Evolutionary conservation across 1,139 yeast species (phyloP), one percentile per base, ranked within the genome.

Genomic region (Debaryomycetaceae sp.): DNA sequence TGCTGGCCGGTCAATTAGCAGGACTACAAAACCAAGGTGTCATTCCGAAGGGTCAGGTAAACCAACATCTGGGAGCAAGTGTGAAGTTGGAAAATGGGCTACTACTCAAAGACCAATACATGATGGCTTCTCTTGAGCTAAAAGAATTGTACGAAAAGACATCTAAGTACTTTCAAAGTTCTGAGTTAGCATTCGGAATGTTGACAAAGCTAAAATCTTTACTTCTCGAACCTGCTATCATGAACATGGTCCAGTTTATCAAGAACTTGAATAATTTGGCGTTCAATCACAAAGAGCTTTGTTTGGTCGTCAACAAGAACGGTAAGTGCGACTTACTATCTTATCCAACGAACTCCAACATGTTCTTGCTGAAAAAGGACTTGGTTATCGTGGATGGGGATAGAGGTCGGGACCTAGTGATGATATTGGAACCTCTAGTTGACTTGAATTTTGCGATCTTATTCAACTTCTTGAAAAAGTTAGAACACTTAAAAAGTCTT

Each of bases 401-500:
- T 51, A 59, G 78, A 44, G 78, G 78, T 6, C 72, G 71, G 47
- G 78, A 73, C 50, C 56, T 72, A 45, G 78, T 70, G n/a, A 70
- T 71, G 77, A 69, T 73, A 42, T 58, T 70, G 37, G 73, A 70
- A 40, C 77, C 78, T 1, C 56, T 70, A 45, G 67, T 70, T 17
- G 64, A 61, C 47, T 60, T 72, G 43, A 65, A 70, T 43, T 62
- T 68, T 52, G 97, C 95, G 1, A 79, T 87, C 30, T 73, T 87
- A 47, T 78, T 92, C 57, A 89, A 89, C 60, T 84, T 87, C 52
- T 64, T 85, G 55, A 84, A 83, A 59, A 84, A 85, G 58, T 77
- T 83, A 53, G 86, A 87, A 52, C 94, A 86, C 58, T 72, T 83
- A 46, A 87, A 86, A 57, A 84, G 89, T 42, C 79, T 85, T 53